Percentiles rank a stretch among this genome's conserved stretches.
These are phyloP conservation scores for Microdochium paspali DNA, from an alignment of 2,329 filamentous ascomycete genomes.

Conservation along the genomic window DNA sequence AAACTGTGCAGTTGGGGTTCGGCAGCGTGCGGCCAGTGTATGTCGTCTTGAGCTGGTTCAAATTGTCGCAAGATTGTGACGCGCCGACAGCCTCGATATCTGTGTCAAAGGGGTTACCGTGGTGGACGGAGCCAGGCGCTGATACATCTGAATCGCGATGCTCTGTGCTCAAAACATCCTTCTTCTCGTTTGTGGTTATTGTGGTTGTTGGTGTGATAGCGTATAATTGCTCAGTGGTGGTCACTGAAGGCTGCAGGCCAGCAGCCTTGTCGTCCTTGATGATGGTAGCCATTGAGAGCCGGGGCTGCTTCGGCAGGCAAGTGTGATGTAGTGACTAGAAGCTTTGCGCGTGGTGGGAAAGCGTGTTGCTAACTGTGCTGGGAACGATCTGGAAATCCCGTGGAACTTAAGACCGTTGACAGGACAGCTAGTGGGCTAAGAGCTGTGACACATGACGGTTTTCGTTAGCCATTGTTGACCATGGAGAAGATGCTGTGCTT, in stretches of 20 bases:
- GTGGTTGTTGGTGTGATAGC: constrained; percentile 5
- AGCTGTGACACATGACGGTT: neutral
- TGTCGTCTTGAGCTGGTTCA: constrained; percentile 21
- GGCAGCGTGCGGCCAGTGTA: constrained; percentile 21
- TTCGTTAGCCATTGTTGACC: neutral
- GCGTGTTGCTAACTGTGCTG: neutral
- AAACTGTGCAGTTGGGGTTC: constrained; percentile 43
- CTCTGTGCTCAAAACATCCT: constrained; percentile 15
- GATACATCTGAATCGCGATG: constrained; percentile 27
- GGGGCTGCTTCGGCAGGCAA: neutral
- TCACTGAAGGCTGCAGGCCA: constrained; percentile 7
- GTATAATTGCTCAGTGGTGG: constrained; percentile 9
- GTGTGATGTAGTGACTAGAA: neutral
- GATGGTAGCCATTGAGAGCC: neutral
- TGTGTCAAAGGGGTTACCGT: constrained; percentile 44
- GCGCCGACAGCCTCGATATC: constrained; percentile 46
- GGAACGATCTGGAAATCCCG: neutral
- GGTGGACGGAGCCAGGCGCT: constrained; percentile 31
- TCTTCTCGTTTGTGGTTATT: constrained; percentile 7
- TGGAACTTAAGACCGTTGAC: neutral
- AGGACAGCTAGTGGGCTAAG: neutral
- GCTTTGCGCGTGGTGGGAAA: neutral
- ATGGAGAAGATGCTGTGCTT: neutral
- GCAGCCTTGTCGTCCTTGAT: constrained; percentile 1
- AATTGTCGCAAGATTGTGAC: constrained; percentile 24